phyloP scores from a whole-genome alignment of 129 eudicot genomes.

The Rutidosis leptorrhynchoides region DNA sequence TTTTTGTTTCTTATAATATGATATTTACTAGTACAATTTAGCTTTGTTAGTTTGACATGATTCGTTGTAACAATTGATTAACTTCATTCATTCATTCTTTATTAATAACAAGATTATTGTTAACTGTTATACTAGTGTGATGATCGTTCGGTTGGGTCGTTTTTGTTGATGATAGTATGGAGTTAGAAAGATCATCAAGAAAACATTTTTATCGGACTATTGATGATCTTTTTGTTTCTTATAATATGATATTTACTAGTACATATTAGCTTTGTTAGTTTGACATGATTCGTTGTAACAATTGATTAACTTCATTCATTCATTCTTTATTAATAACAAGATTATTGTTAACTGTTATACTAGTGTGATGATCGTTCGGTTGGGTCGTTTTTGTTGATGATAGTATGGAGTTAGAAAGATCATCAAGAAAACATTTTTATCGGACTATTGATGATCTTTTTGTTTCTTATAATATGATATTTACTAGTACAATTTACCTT shows the following conservation, averaged over 20 bases:
- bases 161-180: slow-evolving; percentile 37
- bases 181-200: slow-evolving; percentile 22
- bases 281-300: slow-evolving; percentile 24
- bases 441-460: slow-evolving; percentile 22
- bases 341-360: background rate
- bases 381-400: slow-evolving; percentile 50
- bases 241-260: background rate
- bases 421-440: slow-evolving; percentile 28
- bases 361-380: slow-evolving; percentile 72
- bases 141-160: slow-evolving; percentile 59
- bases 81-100: slow-evolving; percentile 23
- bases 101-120: slow-evolving; percentile 10
- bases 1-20: slow-evolving; percentile 9
- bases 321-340: slow-evolving; percentile 21
- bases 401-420: slow-evolving; percentile 6
- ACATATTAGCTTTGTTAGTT: slow-evolving; percentile 3
- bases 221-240: slow-evolving; percentile 23
- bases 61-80: slow-evolving; percentile 8
- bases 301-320: slow-evolving; percentile 13
- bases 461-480: slow-evolving; percentile 12
- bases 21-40: slow-evolving; percentile 1
- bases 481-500: background rate
- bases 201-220: slow-evolving; percentile 20
- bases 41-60: slow-evolving; percentile 22
- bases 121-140: slow-evolving; percentile 42